Evolutionary conservation across 2,329 filamentous ascomycete species (phyloP).

Genomic region (Phyllosticta citrichinensis): DNA sequence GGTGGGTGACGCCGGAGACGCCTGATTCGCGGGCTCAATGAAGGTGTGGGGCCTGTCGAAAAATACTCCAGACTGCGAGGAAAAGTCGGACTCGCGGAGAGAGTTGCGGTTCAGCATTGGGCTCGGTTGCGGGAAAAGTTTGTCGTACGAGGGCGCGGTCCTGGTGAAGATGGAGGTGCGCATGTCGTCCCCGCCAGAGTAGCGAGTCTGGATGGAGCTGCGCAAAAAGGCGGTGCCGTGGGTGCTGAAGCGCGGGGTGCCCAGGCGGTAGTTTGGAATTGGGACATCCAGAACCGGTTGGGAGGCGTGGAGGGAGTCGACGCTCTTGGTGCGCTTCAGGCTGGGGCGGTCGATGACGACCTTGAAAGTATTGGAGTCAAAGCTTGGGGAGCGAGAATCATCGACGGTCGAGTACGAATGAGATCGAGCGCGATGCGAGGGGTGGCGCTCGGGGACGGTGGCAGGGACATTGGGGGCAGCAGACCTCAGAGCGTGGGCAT

Average conservation of each 20-base stretch:
- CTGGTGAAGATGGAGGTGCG: conserved; percentile 51
- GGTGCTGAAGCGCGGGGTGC: conserved; percentile 68
- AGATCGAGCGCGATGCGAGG: conserved; percentile 40
- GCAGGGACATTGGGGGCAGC: background rate
- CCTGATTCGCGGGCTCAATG: conserved; percentile 24
- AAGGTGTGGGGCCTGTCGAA: conserved; percentile 20
- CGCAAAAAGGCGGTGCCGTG: conserved; percentile 68
- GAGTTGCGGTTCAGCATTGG: conserved; percentile 19
- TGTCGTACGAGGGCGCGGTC: conserved; percentile 22
- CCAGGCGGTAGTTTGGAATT: conserved; percentile 77
- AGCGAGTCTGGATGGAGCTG: conserved; percentile 63
- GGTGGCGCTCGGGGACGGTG: conserved; percentile 7
- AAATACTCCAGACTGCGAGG: conserved; percentile 6
- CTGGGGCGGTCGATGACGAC: conserved; percentile 68
- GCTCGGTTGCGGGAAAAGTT: conserved; percentile 34
- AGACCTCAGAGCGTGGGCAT: background rate
- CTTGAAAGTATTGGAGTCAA: conserved; percentile 61
- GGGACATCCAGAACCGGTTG: conserved; percentile 57
- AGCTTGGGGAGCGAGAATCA: conserved; percentile 44
- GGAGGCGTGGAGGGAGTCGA: conserved; percentile 39
- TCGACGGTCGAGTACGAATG: conserved; percentile 70
- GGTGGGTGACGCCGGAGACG: conserved; percentile 21
- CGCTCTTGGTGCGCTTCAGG: conserved; percentile 50
- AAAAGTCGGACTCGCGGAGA: conserved; percentile 26
- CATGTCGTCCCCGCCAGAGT: conserved; percentile 60